Conservation (phyloP, 139 green algal species). For the Coelastrella sp. region DNA sequence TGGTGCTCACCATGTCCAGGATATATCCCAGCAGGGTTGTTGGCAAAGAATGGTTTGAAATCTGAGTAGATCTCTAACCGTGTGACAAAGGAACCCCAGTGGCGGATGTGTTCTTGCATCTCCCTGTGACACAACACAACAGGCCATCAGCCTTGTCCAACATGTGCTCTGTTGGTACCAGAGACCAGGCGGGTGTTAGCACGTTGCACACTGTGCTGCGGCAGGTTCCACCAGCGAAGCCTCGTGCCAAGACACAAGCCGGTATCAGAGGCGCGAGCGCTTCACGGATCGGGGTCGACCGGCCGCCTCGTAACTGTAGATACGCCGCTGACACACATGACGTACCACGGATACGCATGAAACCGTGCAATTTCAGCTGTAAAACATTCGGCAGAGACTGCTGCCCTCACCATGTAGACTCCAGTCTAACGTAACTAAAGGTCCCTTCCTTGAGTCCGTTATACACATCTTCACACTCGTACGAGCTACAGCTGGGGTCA, state of each 20-base stretch:
- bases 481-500: neutral
- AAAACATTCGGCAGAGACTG: neutral
- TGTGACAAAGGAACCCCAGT: conserved; percentile 29
- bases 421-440: conserved; percentile 7
- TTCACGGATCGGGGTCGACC: too few species aligned
- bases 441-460: neutral
- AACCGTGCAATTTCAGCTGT: neutral
- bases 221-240: too few species aligned
- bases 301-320: too few species aligned
- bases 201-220: neutral
- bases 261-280: too few species aligned
- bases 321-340: neutral
- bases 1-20: conserved; percentile 19
- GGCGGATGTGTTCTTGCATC: conserved; percentile 30
- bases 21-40: conserved; percentile 21
- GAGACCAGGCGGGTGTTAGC: neutral
- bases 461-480: conserved; percentile 27
- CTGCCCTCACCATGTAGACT: neutral
- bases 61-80: conserved; percentile 37
- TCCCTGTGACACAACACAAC: neutral
- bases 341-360: too few species aligned
- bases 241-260: too few species aligned
- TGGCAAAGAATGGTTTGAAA: conserved; percentile 15
- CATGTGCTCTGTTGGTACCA: neutral
- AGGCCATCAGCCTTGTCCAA: too few species aligned